Conservation (phyloP, 257 asterid species). For the Euphrasia confusa region DNA sequence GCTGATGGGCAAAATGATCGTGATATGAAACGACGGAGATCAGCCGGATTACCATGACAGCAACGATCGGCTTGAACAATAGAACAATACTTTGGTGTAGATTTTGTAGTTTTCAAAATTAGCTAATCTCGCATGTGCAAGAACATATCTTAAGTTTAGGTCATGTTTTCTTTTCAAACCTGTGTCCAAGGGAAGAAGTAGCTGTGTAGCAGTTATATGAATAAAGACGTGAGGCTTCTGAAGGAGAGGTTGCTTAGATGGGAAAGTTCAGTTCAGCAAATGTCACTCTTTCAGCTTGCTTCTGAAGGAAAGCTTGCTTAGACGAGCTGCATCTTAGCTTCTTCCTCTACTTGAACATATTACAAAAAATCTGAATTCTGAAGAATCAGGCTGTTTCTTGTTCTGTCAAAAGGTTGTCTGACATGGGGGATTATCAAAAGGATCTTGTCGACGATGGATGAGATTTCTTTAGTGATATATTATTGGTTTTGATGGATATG, state of each 20-base stretch:
- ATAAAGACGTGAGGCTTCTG: conserved; percentile 58
- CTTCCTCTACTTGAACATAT: conserved; percentile 48
- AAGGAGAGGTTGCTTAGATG: conserved; percentile 66
- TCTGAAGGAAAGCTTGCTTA: conserved; percentile 47
- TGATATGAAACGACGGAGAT: too few species aligned
- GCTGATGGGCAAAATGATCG: too few species aligned
- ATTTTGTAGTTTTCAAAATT: background rate
- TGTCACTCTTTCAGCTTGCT: conserved; percentile 52
- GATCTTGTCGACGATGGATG: conserved; percentile 54
- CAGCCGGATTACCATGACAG: too few species aligned
- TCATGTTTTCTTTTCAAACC: too few species aligned
- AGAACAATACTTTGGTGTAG: too few species aligned
- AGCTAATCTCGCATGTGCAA: background rate
- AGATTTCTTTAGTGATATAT: conserved; percentile 27
- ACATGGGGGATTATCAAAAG: conserved; percentile 28
- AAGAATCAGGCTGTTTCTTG: conserved; percentile 13
- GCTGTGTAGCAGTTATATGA: conserved; percentile 77
- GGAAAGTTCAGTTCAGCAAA: conserved; percentile 55
- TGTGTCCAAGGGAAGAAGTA: conserved; percentile 69
- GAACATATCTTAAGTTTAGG: background rate
- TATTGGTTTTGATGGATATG: too few species aligned
- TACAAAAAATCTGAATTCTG: conserved; percentile 35
- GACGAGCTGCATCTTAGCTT: conserved; percentile 59
- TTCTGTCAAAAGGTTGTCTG: conserved; percentile 15
- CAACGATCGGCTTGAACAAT: too few species aligned